Base-by-base conservation (phyloP, 768 basidiomycete species). In the Termitomyces titanicus region DNA sequence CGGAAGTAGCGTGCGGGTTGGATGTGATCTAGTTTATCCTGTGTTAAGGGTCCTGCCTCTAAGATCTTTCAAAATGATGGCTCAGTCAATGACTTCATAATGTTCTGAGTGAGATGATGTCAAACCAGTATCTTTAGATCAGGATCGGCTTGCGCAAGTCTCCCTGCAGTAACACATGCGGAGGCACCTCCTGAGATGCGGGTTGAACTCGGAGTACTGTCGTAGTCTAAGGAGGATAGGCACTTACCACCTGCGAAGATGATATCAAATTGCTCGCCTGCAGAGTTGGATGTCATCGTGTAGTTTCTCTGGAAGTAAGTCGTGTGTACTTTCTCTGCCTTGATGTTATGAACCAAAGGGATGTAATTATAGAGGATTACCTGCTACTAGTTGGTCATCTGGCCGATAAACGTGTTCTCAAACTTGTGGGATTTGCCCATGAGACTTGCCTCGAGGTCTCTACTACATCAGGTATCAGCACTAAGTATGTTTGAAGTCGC, bases 1-100 rank as follows among this genome's bases (percentile, higher is more conserved):
- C 63, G 57, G 31, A 79, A 69, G 62, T 66, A 83, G 18, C 76
- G 75, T 1, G 72, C 84, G 0, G 86, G 85, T 45, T 85, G 84
- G 5, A 71, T 66, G 63, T 86, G 82, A 1, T 60, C 57, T 5
- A 69, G 72, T 4, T 79, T 35, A 34, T 84, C 73, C 25, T 71
- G 66, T 0, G 80, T 79, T 50, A 80, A 74, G 1, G 75, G 73
- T 0, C 86, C 86, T 13, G 79, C 75, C 68, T 88, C 86, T 17
- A 88, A 63, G 40, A 86, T 64, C 77, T 77, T 44, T n/a, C 18
- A 20, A 20, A 17, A 9, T 2, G 15, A 17, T 7, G 6, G 22
- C 12, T 38, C 17, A 43, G 17, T 12, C 22, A n/a, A 12, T 27
- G 15, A 17, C 31, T 40, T 13, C 12, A 20, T 13, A 24, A 47